Evolutionary conservation across 768 basidiomycete genomes (phyloP), one percentile per base, ranked within the genome.

Genomic region (Rossbeevera mucosa): DNA sequence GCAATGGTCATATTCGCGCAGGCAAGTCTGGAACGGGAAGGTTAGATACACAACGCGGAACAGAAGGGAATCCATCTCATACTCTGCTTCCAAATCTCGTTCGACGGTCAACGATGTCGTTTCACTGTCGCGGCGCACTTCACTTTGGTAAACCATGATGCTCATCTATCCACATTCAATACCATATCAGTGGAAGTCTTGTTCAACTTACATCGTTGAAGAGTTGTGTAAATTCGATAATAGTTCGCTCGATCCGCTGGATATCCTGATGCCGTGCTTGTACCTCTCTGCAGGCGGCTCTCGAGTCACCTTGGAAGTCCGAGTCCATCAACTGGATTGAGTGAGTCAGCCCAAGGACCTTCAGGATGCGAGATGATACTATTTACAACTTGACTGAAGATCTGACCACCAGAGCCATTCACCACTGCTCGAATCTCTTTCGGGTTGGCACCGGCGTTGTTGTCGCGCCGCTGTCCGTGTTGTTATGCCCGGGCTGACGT

Each of bases 201-300:
- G 16, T 7, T 49, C 1, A 33, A 74, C 83, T 38, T 50, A 92
- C 91, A 66, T 99, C 95, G 66, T 92, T 93, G 76, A 97, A 96
- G 61, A 98, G 76, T 64, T 95, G 92, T 8, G 93, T 94, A 42
- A 98, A 81, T 71, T 98, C 92, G 16, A 83, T 85, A 42, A 98
- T 74, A 9, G 94, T 97, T 72, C 81, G 80, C 70, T 97, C 94
- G 63, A 98, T 97, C 63, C 87, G 86, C 71, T 92, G 85, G 70
- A 99, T 91, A 60, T 99, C 94, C 68, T 88, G 88, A 64, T 98
- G 94, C 54, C 95, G 86, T 62, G 88, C 89, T 74, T 98, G 95
- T n/a, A 96, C 93, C n/a, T n/a, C n/a, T n/a, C n/a, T n/a, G n/a
- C n/a, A n/a, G n/a, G n/a, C n/a, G n/a, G n/a, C n/a, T n/a, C n/a